A percentile compares a stretch with the other conserved stretches of the same genome.
Conservation (phyloP, 331 rosid genomes). For the Rosa hybrid region DNA sequence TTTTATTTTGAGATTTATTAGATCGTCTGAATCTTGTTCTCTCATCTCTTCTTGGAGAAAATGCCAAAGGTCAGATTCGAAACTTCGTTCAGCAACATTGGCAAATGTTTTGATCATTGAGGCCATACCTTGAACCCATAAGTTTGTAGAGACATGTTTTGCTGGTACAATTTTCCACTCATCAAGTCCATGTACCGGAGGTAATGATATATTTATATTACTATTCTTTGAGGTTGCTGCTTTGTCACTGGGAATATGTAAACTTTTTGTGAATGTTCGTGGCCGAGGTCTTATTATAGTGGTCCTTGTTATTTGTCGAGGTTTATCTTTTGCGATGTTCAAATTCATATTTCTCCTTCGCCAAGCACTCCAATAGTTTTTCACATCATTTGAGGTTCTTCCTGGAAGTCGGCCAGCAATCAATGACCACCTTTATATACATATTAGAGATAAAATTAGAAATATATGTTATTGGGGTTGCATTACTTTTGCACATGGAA, state of each 20-base stretch:
- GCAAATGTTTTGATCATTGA: neutral
- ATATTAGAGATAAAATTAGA: no score
- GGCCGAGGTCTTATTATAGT: neutral
- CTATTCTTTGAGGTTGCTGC: neutral
- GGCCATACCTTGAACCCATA: neutral
- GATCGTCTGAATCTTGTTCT: no score
- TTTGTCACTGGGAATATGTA: neutral
- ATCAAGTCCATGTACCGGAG: neutral
- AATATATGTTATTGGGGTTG: no score
- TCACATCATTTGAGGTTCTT: slow-evolving; percentile 5
- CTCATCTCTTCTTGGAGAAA: neutral
- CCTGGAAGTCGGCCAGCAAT: slow-evolving; percentile 4
- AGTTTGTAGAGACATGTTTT: neutral
- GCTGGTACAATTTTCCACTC: neutral
- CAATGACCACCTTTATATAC: neutral
- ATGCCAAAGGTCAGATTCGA: neutral
- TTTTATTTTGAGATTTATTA: no score
- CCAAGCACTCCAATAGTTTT: neutral
- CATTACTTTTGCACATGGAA: no score
- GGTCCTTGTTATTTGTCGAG: neutral
- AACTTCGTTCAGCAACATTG: neutral
- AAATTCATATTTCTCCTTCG: neutral
- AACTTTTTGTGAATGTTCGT: neutral
- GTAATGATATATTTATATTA: neutral
- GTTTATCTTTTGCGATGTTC: neutral